phyloP scores from a whole-genome alignment of 345 rosid species.

The Rubroshorea leprosula region DNA sequence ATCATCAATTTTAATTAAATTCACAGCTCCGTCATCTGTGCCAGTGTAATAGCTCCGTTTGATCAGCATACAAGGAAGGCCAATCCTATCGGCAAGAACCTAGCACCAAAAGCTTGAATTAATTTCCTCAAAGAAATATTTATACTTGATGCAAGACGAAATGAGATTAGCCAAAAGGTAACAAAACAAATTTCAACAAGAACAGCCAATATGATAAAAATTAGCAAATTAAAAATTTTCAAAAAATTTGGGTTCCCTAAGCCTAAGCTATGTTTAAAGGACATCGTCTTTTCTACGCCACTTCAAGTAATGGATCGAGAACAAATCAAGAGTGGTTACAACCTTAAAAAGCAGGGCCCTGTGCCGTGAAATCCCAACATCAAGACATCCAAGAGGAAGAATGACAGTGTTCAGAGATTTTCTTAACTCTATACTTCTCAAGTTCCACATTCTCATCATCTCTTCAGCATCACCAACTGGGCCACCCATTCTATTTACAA shows the following conservation, averaged over 20 bases:
- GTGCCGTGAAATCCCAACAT: constrained; percentile 93
- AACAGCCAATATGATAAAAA: too few species aligned
- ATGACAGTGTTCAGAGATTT: constrained; percentile 49
- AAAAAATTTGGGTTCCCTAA: too few species aligned
- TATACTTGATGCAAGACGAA: not conserved
- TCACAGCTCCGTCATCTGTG: constrained; percentile 95
- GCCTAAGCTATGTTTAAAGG: too few species aligned
- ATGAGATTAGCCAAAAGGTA: constrained; percentile 5
- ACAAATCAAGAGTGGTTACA: constrained; percentile 12
- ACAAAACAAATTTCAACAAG: not conserved
- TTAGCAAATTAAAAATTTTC: too few species aligned
- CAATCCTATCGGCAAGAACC: constrained; percentile 88
- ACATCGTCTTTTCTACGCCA: too few species aligned
- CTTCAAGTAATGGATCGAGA: constrained; percentile 10
- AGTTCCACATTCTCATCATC: constrained; percentile 66
- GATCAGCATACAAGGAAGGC: constrained; percentile 88
- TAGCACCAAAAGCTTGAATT: constrained; percentile 29
- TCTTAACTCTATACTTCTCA: constrained; percentile 54
- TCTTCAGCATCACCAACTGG: constrained; percentile 83
- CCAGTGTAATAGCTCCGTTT: constrained; percentile 97
- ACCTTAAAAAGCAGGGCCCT: constrained; percentile 98
- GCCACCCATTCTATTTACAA: constrained; percentile 91
- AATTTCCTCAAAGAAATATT: constrained; percentile 10
- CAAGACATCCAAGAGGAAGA: constrained; percentile 82
- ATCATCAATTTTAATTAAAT: constrained; percentile 60